A percentile compares a stretch with the other conserved stretches of the same genome.
phyloP scores from a whole-genome alignment of 2,329 filamentous ascomycete genomes.

The Penicillium crustosum region DNA sequence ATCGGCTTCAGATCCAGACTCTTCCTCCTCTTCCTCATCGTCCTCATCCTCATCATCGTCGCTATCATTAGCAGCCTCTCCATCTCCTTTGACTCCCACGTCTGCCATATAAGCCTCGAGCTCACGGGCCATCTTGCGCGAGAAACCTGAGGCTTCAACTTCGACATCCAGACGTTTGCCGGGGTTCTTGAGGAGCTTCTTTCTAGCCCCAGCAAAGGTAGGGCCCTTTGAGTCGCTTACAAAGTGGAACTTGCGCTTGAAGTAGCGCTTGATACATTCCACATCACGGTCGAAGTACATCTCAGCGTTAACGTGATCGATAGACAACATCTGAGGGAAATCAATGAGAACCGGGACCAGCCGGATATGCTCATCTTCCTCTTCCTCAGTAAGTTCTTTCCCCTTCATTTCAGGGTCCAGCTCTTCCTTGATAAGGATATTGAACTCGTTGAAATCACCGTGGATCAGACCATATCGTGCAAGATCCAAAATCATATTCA shows the following conservation, averaged over 20 bases:
- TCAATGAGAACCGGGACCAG: constrained; percentile 87
- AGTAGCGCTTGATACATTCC: constrained; percentile 92
- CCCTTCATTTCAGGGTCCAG: constrained; percentile 36
- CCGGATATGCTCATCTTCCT: constrained; percentile 44
- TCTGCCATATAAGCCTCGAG: constrained; percentile 85
- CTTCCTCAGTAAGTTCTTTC: constrained; percentile 37
- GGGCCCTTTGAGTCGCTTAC: constrained; percentile 78
- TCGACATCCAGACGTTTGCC: constrained; percentile 75
- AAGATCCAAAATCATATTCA: constrained; percentile 78
- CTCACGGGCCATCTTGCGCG: constrained; percentile 94
- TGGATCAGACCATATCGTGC: constrained; percentile 89
- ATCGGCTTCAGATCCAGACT: constrained; percentile 36
- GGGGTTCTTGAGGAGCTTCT: constrained; percentile 62
- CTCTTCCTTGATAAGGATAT: constrained; percentile 86
- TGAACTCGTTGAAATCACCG: constrained; percentile 99
- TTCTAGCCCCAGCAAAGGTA: constrained; percentile 80
- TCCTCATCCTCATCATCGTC: constrained; percentile 43
- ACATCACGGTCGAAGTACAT: constrained; percentile 98
- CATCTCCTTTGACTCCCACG: constrained; percentile 59
- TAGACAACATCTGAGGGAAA: constrained; percentile 97
- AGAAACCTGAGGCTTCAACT: constrained; percentile 91
- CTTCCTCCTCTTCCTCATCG: constrained; percentile 35
- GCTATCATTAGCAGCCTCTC: constrained; percentile 35
- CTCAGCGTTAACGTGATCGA: constrained; percentile 88
- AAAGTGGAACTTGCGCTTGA: constrained; percentile 85